Conservation (phyloP, 2,329 filamentous ascomycete species). For the Penicillium thymicola region DNA sequence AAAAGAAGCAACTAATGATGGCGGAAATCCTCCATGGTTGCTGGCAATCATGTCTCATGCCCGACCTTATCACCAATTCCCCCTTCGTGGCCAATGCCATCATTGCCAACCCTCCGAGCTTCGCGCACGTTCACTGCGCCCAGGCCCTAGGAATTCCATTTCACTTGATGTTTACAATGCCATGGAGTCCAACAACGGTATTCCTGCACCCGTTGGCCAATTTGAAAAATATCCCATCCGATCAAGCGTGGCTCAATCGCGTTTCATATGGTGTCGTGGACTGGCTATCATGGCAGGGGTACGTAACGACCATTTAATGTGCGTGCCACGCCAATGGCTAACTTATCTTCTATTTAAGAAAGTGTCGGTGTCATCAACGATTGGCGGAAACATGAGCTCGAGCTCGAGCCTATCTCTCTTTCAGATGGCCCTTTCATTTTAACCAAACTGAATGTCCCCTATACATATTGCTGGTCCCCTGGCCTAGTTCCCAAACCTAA, state of each 20-base stretch:
- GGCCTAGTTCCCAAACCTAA: slow-evolving; percentile 33
- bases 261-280: slow-evolving; percentile 45
- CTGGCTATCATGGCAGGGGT: slow-evolving; percentile 47
- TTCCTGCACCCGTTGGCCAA: slow-evolving; percentile 49
- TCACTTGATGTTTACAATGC: slow-evolving; percentile 51
- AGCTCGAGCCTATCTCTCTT: slow-evolving; percentile 34
- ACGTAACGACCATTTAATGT: background rate
- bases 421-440: slow-evolving; percentile 32
- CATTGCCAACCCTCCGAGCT: slow-evolving; percentile 50
- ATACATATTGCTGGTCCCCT: slow-evolving; percentile 42
- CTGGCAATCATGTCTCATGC: slow-evolving; percentile 31
- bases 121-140: slow-evolving; percentile 50
- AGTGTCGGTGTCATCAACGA: slow-evolving; percentile 43
- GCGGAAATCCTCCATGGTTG: slow-evolving; percentile 31
- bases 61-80: slow-evolving; percentile 16
- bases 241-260: slow-evolving; percentile 38
- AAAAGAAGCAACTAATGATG: slow-evolving; percentile 22
- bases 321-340: background rate
- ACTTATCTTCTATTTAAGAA: background rate
- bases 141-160: slow-evolving; percentile 46
- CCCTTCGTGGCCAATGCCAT: slow-evolving; percentile 51
- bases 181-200: slow-evolving; percentile 40
- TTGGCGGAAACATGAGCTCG: slow-evolving; percentile 32
- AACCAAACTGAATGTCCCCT: slow-evolving; percentile 32
- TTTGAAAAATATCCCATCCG: slow-evolving; percentile 32